Conservation (phyloP, 2,329 filamentous ascomycete species). For the Sclerotinia glacialis region DNA sequence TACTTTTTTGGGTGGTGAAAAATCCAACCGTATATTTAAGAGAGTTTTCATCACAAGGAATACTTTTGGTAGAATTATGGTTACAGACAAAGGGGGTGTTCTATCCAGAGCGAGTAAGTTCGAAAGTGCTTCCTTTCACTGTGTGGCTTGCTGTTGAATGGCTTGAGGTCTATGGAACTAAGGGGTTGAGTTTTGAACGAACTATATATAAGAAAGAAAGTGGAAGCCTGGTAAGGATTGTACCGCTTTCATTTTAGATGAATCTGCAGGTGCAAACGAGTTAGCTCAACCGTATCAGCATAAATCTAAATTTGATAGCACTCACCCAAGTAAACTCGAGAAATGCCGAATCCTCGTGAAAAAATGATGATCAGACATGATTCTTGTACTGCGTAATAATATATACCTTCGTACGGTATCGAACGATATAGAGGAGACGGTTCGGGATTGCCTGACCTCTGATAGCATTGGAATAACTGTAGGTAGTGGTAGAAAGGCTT, state of each 20-base stretch:
- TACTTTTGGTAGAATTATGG: neutral
- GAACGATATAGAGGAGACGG: neutral
- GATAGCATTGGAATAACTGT: too few species aligned
- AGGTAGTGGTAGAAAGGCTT: neutral
- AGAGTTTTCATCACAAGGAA: conserved; percentile 14
- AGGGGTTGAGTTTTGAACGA: neutral
- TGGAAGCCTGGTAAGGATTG: neutral
- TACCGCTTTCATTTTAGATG: neutral
- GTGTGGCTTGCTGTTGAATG: neutral
- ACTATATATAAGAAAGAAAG: neutral
- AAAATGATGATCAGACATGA: neutral
- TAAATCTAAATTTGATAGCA: too few species aligned
- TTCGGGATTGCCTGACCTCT: neutral
- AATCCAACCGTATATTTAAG: neutral
- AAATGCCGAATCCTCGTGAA: neutral
- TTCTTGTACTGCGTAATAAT: neutral
- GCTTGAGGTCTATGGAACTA: neutral
- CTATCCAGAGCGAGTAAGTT: neutral
- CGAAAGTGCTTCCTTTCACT: neutral
- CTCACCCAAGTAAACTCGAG: neutral
- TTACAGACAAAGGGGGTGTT: neutral
- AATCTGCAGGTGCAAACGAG: neutral
- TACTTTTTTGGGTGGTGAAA: conserved; percentile 1
- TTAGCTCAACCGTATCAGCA: neutral
- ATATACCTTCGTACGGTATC: neutral